Evolutionary conservation across 805 yeast genomes (phyloP).

Genomic region (Hagleromyces aurorensis): DNA sequence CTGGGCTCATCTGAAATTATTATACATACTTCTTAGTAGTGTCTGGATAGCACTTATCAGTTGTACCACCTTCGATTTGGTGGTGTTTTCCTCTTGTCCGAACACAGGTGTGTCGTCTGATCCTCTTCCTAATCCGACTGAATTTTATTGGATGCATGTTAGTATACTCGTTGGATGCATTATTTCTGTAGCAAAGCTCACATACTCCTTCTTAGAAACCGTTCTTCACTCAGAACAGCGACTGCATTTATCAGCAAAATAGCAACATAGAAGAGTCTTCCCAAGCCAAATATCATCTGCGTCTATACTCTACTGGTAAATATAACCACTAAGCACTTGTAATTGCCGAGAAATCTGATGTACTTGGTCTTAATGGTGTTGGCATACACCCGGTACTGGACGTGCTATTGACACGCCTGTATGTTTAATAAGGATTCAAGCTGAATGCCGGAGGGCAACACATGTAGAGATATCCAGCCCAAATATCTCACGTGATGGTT

Average conservation of each 20-base stretch:
- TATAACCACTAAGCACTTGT: too few relatives aligned
- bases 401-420: too few relatives aligned
- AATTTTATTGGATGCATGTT: constrained; percentile 1
- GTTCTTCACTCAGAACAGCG: constrained; percentile 72
- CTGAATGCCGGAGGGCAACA: too few relatives aligned
- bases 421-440: too few relatives aligned
- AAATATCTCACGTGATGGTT: too few relatives aligned
- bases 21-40: constrained; percentile 52
- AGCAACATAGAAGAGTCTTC: constrained; percentile 47
- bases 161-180: neutral
- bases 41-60: constrained; percentile 71
- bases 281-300: constrained; percentile 52
- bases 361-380: too few relatives aligned
- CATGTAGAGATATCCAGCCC: too few relatives aligned
- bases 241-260: constrained; percentile 60
- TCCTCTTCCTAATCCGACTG: constrained; percentile 41
- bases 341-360: too few relatives aligned
- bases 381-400: too few relatives aligned
- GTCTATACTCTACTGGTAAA: too few relatives aligned
- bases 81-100: constrained; percentile 40
- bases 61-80: constrained; percentile 53
- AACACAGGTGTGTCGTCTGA: constrained; percentile 35
- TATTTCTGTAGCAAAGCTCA: neutral
- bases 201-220: constrained; percentile 58
- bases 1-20: neutral